These are phyloP conservation scores for Chaetothyriales sp. DNA, from an alignment of 2,329 filamentous ascomycete genomes.

Conservation along the genomic window DNA sequence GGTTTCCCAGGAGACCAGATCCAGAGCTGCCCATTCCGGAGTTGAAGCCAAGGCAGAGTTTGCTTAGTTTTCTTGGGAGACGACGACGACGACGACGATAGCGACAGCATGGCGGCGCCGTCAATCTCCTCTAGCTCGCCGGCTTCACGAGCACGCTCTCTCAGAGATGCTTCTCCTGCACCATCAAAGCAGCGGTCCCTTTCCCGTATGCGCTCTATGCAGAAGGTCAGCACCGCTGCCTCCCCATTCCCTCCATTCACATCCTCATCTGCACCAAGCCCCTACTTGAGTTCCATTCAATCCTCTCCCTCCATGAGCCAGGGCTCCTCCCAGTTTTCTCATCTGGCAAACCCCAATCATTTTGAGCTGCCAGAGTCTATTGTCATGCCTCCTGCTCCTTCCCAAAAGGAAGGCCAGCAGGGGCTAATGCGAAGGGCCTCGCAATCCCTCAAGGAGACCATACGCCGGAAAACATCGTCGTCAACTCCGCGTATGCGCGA, in stretches of 20 bases:
- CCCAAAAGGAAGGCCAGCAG: slow-evolving; percentile 6
- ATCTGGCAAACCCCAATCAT: slow-evolving; percentile 33
- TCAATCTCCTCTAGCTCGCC: slow-evolving; percentile 6
- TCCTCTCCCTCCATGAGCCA: slow-evolving; percentile 15
- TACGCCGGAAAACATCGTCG: slow-evolving; percentile 63
- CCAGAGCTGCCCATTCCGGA: neutral
- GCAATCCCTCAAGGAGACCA: slow-evolving; percentile 51
- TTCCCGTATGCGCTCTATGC: slow-evolving; percentile 9
- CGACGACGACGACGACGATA: slow-evolving; percentile 9
- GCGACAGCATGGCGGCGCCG: slow-evolving; percentile 8
- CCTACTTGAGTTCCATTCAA: slow-evolving; percentile 14
- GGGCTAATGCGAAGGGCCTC: slow-evolving; percentile 72
- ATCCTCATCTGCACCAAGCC: slow-evolving; percentile 15
- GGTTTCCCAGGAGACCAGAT: neutral
- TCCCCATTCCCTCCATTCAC: slow-evolving; percentile 7
- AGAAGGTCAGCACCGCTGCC: slow-evolving; percentile 10
- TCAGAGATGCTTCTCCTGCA: neutral
- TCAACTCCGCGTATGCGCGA: slow-evolving; percentile 65
- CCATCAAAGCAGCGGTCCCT: neutral
- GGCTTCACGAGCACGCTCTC: neutral
- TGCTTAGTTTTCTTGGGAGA: slow-evolving; percentile 8
- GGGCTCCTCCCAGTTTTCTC: slow-evolving; percentile 20
- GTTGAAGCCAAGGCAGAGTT: neutral
- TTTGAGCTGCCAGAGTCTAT: slow-evolving; percentile 65
- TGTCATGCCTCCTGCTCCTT: slow-evolving; percentile 30